These are phyloP conservation scores for Maudiozyma barnettii DNA, from an alignment of 805 yeast species.

Conservation along the genomic window DNA sequence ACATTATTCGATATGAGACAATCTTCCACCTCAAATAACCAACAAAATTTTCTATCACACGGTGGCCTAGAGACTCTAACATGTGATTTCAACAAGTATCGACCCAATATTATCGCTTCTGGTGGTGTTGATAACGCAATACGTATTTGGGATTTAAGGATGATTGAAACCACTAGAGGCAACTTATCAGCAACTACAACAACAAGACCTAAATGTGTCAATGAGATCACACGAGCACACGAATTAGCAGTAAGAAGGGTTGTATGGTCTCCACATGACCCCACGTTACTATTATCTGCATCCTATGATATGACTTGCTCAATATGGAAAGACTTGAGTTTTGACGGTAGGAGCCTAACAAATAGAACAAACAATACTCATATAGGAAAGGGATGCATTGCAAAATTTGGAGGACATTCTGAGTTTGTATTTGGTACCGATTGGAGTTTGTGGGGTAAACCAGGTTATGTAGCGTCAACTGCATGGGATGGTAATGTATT, in stretches of 20 bases:
- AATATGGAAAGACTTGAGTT: constrained; percentile 72
- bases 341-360: constrained; percentile 41
- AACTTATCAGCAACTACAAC: not conserved
- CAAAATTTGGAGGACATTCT: constrained; percentile 57
- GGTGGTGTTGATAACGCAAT: constrained; percentile 87
- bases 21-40: constrained; percentile 40
- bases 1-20: constrained; percentile 78
- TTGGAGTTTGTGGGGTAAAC: constrained; percentile 94
- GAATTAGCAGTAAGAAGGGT: constrained; percentile 79
- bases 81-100: constrained; percentile 87
- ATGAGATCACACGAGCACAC: constrained; percentile 69
- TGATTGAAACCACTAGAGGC: constrained; percentile 24
- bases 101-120: constrained; percentile 68
- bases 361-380: constrained; percentile 37
- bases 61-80: constrained; percentile 71
- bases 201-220: constrained; percentile 38
- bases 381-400: constrained; percentile 42
- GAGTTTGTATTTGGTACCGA: constrained; percentile 93
- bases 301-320: constrained; percentile 91
- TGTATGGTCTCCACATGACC: constrained; percentile 82
- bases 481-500: constrained; percentile 97
- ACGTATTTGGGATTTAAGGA: constrained; percentile 81
- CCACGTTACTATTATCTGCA: constrained; percentile 59
- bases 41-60: constrained; percentile 57
- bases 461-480: constrained; percentile 89